Evolutionary conservation across 1,284 basidiomycete genomes (phyloP).

Genomic region (Pseudozyma sp.): DNA sequence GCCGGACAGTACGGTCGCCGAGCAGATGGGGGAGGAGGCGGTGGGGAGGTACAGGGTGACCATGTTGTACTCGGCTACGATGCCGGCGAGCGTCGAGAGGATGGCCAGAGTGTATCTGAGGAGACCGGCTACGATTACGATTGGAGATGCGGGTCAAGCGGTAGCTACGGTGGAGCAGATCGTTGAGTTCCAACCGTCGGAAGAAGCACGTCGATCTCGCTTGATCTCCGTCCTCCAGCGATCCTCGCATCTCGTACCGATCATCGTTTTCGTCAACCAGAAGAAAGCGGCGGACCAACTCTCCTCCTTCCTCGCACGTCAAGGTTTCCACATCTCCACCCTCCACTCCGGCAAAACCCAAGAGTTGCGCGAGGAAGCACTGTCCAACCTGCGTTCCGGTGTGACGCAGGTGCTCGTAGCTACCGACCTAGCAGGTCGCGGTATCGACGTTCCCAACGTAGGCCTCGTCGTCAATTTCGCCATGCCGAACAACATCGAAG

Average conservation of each 20-base stretch:
- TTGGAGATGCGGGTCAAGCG: conserved; percentile 95
- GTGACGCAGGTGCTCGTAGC: conserved; percentile 88
- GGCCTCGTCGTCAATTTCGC: conserved; percentile 96
- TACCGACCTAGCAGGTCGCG: conserved; percentile 95
- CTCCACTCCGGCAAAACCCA: conserved; percentile 98
- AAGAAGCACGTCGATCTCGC: conserved; percentile 93
- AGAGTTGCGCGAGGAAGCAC: conserved; percentile 91
- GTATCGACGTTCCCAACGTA: conserved; percentile 98
- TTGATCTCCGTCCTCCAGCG: conserved; percentile 88
- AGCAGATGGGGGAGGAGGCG: conserved; percentile 56
- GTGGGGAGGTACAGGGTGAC: conserved; percentile 59
- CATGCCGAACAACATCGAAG: conserved; percentile 95
- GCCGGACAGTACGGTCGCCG: conserved; percentile 74
- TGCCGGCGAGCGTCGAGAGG: conserved; percentile 95
- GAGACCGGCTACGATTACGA: conserved; percentile 92
- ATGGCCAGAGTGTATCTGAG: conserved; percentile 92
- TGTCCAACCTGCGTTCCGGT: conserved; percentile 86
- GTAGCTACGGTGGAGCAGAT: conserved; percentile 97
- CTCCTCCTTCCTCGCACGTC: conserved; percentile 86
- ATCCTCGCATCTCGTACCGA: conserved; percentile 83
- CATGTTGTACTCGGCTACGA: conserved; percentile 95
- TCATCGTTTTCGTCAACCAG: conserved; percentile 99
- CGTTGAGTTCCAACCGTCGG: conserved; percentile 90
- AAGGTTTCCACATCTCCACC: conserved; percentile 86
- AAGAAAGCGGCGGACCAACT: conserved; percentile 99